Conservation (phyloP, 495 filamentous ascomycete genomes). For the Podospora sp. region DNA sequence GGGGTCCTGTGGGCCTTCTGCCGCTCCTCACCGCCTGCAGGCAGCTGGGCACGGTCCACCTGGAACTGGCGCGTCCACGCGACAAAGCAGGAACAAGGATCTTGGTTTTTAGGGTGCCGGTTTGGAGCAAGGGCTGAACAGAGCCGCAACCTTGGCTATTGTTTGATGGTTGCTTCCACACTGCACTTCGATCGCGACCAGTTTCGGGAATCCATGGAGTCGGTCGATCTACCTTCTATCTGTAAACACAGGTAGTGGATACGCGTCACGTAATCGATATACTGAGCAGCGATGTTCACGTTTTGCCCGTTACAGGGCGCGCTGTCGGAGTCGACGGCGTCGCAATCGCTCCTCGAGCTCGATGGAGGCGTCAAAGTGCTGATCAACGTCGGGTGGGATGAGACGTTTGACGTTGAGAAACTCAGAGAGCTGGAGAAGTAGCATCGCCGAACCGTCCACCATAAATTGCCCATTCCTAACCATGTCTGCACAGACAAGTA, state of each 20-base stretch:
- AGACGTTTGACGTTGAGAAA: constrained; percentile 77
- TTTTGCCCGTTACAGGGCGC: constrained; percentile 92
- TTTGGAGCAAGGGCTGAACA: constrained; percentile 4
- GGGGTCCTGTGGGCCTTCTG: constrained; percentile 12
- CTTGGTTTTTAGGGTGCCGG: neutral
- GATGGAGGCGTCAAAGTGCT: constrained; percentile 96
- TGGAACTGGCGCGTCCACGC: constrained; percentile 13
- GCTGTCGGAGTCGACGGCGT: constrained; percentile 80
- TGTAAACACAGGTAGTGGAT: constrained; percentile 20
- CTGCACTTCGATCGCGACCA: neutral
- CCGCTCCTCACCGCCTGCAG: constrained; percentile 14
- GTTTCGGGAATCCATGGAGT: neutral
- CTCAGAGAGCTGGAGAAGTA: constrained; percentile 89
- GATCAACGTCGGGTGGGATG: constrained; percentile 95
- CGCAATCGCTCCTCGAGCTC: constrained; percentile 92
- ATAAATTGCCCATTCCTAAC: constrained; percentile 15
- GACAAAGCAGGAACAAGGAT: constrained; percentile 24
- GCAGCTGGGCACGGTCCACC: constrained; percentile 9
- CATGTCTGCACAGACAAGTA: constrained; percentile 62
- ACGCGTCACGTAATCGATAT: neutral
- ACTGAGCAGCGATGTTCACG: constrained; percentile 72
- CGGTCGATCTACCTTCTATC: neutral
- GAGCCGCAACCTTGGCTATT: constrained; percentile 4
- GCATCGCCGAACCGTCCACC: neutral
- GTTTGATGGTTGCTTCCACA: neutral